phyloP scores from a whole-genome alignment of 768 basidiomycete species.

The Tricholoma hemisulphureum region DNA sequence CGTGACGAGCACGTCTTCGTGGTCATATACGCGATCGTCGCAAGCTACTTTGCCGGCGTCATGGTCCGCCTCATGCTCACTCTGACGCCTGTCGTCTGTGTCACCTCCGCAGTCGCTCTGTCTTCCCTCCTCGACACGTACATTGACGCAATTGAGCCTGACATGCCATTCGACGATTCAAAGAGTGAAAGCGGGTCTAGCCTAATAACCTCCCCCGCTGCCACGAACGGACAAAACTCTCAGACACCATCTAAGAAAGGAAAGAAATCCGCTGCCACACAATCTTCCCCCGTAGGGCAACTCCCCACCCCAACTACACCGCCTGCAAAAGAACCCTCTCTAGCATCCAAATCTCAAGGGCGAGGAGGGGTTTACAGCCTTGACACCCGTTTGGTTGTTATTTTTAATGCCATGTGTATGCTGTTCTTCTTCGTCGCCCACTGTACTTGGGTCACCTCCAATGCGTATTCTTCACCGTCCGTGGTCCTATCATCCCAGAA shows the following conservation, averaged over 20 bases:
- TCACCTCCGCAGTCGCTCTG: constrained; percentile 86
- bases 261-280: constrained; percentile 49
- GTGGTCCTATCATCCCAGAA: constrained; percentile 84
- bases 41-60: constrained; percentile 98
- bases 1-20: constrained; percentile 98
- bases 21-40: constrained; percentile 94
- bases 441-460: constrained; percentile 95
- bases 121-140: constrained; percentile 88
- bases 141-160: constrained; percentile 79
- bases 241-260: constrained; percentile 51
- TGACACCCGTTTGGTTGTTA: constrained; percentile 75
- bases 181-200: constrained; percentile 29
- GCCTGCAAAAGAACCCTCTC: constrained; percentile 34
- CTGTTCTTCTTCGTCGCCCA: constrained; percentile 91
- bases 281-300: constrained; percentile 35
- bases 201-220: constrained; percentile 18
- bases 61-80: constrained; percentile 99
- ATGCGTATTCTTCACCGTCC: constrained; percentile 95
- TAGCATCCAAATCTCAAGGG: constrained; percentile 3
- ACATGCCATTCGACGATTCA: constrained; percentile 28
- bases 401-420: constrained; percentile 73
- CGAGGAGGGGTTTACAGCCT: constrained; percentile 75
- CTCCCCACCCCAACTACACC: constrained; percentile 37
- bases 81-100: constrained; percentile 95
- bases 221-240: constrained; percentile 26